phyloP scores from a whole-genome alignment of 805 yeast species.

The Scheffersomyces stipitis region DNA sequence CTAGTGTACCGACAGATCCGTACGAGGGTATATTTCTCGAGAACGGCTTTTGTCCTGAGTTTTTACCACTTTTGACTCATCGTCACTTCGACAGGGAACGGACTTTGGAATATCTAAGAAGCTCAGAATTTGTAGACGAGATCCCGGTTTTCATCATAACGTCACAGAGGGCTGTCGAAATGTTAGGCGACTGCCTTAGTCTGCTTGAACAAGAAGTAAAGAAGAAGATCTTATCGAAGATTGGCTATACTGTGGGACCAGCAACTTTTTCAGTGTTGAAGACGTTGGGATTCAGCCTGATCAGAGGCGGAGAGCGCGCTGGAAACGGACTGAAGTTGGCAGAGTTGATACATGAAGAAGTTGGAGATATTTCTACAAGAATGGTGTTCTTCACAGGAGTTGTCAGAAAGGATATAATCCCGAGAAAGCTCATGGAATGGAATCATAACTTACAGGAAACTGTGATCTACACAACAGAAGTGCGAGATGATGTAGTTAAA shows the following conservation, averaged over 20 bases:
- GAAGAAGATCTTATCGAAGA: slow-evolving; percentile 41
- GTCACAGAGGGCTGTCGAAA: slow-evolving; percentile 89
- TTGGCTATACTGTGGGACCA: slow-evolving; percentile 88
- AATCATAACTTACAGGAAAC: slow-evolving; percentile 54
- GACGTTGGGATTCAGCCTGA: slow-evolving; percentile 61
- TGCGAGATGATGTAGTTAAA: slow-evolving; percentile 45
- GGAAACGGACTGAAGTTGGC: slow-evolving; percentile 80
- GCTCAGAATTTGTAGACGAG: slow-evolving; percentile 38
- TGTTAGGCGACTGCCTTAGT: slow-evolving; percentile 50
- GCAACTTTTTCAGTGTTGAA: slow-evolving; percentile 66
- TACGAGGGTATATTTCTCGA: slow-evolving; percentile 48
- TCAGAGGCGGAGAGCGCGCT: slow-evolving; percentile 71
- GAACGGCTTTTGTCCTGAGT: slow-evolving; percentile 45
- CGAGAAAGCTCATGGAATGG: slow-evolving; percentile 49
- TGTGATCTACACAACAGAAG: slow-evolving; percentile 68
- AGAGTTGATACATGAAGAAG: slow-evolving; percentile 50
- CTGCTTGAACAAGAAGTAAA: slow-evolving; percentile 17
- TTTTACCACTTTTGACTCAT: slow-evolving; percentile 76
- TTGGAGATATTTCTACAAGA: slow-evolving; percentile 24
- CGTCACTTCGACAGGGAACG: slow-evolving; percentile 48
- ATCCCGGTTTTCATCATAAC: slow-evolving; percentile 70
- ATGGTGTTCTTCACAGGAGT: slow-evolving; percentile 84
- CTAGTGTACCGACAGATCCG: slow-evolving; percentile 66
- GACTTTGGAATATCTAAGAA: slow-evolving; percentile 45
- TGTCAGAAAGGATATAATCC: slow-evolving; percentile 78